These are phyloP conservation scores for Erodium chrysanthum DNA, from an alignment of 441 rosid genomes.

Conservation along the genomic window DNA sequence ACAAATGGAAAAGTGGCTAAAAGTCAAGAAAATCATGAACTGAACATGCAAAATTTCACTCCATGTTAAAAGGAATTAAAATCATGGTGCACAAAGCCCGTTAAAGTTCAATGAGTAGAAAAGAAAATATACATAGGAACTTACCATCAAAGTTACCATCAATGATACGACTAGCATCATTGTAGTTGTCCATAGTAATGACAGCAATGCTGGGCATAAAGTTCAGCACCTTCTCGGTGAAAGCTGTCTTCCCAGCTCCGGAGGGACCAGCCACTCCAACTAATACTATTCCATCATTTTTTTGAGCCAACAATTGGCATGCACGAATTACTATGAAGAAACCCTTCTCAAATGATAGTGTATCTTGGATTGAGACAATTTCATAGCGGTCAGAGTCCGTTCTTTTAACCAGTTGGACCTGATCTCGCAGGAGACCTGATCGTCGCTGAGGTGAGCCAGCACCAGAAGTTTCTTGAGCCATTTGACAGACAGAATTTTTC, in stretches of 20 bases:
- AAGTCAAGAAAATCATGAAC: neutral
- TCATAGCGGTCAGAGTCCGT: constrained; percentile 56
- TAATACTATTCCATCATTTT: constrained; percentile 70
- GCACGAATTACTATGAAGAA: constrained; percentile 82
- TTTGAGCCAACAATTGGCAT: constrained; percentile 76
- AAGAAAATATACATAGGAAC: constrained; percentile 13
- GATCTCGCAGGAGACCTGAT: constrained; percentile 66
- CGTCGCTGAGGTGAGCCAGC: constrained; percentile 44
- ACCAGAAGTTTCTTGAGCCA: constrained; percentile 49
- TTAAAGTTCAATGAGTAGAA: neutral
- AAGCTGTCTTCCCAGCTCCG: constrained; percentile 93
- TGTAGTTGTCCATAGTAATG: constrained; percentile 91
- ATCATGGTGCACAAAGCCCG: too few relatives aligned
- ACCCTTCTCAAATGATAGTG: constrained; percentile 82
- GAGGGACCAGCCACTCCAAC: constrained; percentile 97
- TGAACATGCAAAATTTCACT: neutral
- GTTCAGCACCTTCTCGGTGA: constrained; percentile 78
- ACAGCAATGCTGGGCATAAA: constrained; percentile 86
- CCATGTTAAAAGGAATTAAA: neutral
- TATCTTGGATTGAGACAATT: constrained; percentile 60
- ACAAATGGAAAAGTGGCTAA: neutral
- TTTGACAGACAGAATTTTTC: constrained; percentile 12
- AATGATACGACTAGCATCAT: constrained; percentile 78
- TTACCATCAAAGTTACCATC: constrained; percentile 96
- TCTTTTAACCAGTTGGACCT: constrained; percentile 58